A percentile compares a stretch with the other conserved stretches of the same genome.
Conservation (phyloP, 768 basidiomycete species). For the Dictyophora rubrovolvata region DNA sequence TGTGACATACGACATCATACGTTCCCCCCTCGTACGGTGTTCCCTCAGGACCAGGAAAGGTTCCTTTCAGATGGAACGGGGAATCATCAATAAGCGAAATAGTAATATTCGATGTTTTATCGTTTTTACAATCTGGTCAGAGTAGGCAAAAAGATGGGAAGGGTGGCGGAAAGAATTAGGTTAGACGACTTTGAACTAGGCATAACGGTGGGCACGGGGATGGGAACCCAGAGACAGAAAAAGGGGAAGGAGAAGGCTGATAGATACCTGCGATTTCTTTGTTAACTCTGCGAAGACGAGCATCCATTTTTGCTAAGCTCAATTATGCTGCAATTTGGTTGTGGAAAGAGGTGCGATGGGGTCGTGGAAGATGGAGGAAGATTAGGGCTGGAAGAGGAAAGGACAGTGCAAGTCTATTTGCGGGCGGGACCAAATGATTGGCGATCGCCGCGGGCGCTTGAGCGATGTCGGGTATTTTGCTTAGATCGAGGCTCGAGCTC, state of each 20-base stretch:
- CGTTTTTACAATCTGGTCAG: conserved; percentile 80
- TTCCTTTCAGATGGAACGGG: conserved; percentile 85
- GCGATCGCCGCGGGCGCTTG: no score
- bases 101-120: conserved; percentile 77
- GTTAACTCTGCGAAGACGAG: conserved; percentile 80
- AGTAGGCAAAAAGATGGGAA: background rate
- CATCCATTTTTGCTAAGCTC: conserved; percentile 58
- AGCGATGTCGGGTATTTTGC: no score
- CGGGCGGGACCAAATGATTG: background rate
- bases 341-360: background rate
- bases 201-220: conserved; percentile 19
- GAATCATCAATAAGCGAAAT: conserved; percentile 85
- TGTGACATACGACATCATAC: conserved; percentile 72
- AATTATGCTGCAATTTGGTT: conserved; percentile 2
- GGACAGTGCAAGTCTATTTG: background rate
- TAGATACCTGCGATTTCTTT: conserved; percentile 73
- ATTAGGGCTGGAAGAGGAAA: background rate
- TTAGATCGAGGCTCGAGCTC: no score
- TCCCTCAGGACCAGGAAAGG: conserved; percentile 84
- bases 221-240: background rate
- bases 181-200: background rate
- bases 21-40: conserved; percentile 90
- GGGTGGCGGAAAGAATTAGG: background rate
- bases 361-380: background rate
- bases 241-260: background rate